Base-by-base conservation (phyloP, 805 yeast species). In the Kodamaea fukazawae region DNA sequence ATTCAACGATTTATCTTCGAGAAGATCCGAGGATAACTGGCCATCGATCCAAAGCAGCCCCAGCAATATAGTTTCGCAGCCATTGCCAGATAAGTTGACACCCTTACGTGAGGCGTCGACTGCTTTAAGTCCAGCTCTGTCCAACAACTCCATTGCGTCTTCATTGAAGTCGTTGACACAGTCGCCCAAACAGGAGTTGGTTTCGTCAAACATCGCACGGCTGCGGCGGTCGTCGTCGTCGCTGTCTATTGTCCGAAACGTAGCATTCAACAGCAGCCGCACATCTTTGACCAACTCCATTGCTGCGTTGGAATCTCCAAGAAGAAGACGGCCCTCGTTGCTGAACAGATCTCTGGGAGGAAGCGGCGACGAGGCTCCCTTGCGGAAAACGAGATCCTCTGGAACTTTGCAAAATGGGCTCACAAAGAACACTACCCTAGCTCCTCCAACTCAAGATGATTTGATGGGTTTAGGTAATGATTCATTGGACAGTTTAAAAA, bases 171-270 rank as follows among this genome's bases (percentile, higher is more conserved):
- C 23, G 23, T 20, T 33, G 30, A 23, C 15, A 15, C 36, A 33
- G n/a, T 29, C 36, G 12, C 25, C 16, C 8, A 20, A 20, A 20
- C 23, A 20, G 23, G 23, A 20, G 8, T 8, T 20, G 7, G 23
- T 20, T 5, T 20, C 23, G 5, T 20, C 23, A 5, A 8, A 5
- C 8, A 8, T 20, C 8, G 7, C 25, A 1, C 28, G 33, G 1
- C 29, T 20, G 27, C 36, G 42, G 7, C 15, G 37, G 27, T 40
- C 45, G 15, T 46, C 51, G n/a, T 42, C 44, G 13, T 30, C 51
- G 7, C 45, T 55, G 14, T 59, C 65, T 3, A 50, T 57, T 12
- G 63, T 63, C n/a, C 60, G 60, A 6, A 54, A 53, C 41, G 36
- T 53, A 5, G 62, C 61, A 12, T 54, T 54, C 41, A 51, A 44